Evolutionary conservation across 192 early-diverging fungal genomes (phyloP).

Genomic region (Mortierella claussenii): DNA sequence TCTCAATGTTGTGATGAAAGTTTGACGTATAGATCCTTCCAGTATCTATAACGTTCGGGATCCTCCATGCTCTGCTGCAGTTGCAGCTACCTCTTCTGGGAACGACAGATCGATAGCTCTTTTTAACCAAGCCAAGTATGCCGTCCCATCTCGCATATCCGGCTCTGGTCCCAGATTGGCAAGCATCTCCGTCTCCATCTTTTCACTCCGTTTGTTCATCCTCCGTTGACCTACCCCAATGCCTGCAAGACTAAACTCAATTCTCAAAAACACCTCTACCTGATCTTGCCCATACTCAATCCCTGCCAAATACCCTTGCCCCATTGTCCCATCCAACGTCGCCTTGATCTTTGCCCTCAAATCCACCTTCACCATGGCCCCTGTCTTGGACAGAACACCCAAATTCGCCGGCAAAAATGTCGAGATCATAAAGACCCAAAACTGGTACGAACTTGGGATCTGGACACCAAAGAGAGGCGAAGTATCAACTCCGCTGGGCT

Average conservation of each 20-base stretch:
- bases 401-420: constrained; percentile 28
- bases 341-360: constrained; percentile 19
- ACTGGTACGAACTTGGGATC: constrained; percentile 29
- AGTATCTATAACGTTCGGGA: no score
- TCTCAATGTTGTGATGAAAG: no score
- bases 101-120: constrained; percentile 9
- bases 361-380: constrained; percentile 22
- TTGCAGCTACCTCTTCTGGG: constrained; percentile 12
- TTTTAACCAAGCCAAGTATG: constrained; percentile 31
- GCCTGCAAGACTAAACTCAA: constrained; percentile 25
- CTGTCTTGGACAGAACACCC: constrained; percentile 25
- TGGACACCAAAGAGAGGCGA: constrained; percentile 24
- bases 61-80: no score
- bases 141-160: constrained; percentile 1
- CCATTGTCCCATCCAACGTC: constrained; percentile 17
- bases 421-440: constrained; percentile 43
- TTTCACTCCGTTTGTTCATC: not conserved
- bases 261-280: constrained; percentile 29
- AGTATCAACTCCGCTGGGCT: constrained; percentile 15
- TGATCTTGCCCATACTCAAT: constrained; percentile 20
- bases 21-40: no score
- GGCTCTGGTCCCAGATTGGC: constrained; percentile 21
- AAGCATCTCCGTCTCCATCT: not conserved
- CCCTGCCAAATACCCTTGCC: constrained; percentile 18
- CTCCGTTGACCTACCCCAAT: constrained; percentile 15